Base-by-base conservation (phyloP, 495 filamentous ascomycete genomes). In the Chlorociboria aeruginascens region DNA sequence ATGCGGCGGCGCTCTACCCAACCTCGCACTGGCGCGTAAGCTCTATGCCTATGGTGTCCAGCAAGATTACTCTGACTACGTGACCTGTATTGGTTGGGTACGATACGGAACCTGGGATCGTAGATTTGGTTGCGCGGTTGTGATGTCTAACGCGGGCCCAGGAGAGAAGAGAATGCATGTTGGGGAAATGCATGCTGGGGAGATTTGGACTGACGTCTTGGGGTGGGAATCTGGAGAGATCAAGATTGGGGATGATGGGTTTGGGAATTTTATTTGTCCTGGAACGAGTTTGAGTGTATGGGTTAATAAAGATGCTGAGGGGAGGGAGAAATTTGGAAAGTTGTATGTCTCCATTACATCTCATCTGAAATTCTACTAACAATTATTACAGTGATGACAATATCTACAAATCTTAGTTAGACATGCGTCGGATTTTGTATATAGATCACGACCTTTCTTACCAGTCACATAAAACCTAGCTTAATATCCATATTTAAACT, bases 21-120 rank as follows among this genome's bases (percentile, higher is more conserved):
- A 72, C n/a, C 59, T 88, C 9, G 70, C 69, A 12, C 68, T 81
- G 17, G 81, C 77, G 6, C 69, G 83, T 6, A 84, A 81, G 58
- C 64, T 82, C 1, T 87, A 84, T 53, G 72, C 78, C 0, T 83
- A 85, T 56, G 83, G 83, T 9, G 59, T 68, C 29, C 83, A 86
- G 52, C 64, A 69, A 13, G 79, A 86, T 51, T 87, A 85, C 59
- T 83, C 82, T 50, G 74, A 84, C 61, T 68, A 70, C 36, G 56
- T 64, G 20, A 79, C 77, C 32, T 87, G 82, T 59, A 73, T 88
- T 49, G 83, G 82, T 55, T 87, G 79, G 66, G 76, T 82, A 1
- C 67, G 83, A 7, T 73, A 73, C 48, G 82, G 81, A 8, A 81
- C 74, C 16, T 63, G 59, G 52, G 66, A 68, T 48, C 63, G 68